Conservation (phyloP, 177 flowering plant species). For the Vitis hybrid region DNA sequence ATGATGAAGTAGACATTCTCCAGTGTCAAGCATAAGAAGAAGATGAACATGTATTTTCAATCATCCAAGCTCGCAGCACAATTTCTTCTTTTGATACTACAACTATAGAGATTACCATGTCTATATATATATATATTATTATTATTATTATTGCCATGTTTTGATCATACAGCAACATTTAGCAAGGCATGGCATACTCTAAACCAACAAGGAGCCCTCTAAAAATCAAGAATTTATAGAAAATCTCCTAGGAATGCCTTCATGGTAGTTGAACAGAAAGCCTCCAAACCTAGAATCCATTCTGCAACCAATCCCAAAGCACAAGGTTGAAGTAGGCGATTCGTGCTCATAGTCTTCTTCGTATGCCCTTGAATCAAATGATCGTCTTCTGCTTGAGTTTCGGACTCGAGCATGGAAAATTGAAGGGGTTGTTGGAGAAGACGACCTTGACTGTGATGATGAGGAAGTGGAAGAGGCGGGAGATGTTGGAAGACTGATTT, state of each 20-base stretch:
- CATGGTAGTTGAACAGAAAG: conserved; percentile 10
- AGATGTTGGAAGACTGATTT: neutral
- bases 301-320: conserved; percentile 6
- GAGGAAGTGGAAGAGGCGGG: conserved; percentile 15
- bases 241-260: conserved; percentile 19
- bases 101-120: too few relatives aligned
- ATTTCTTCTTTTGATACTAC: too few relatives aligned
- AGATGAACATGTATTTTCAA: too few relatives aligned
- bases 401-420: conserved; percentile 3
- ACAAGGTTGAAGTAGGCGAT: conserved; percentile 16
- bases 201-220: conserved; percentile 2
- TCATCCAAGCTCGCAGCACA: too few relatives aligned
- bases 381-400: neutral
- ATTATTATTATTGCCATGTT: too few relatives aligned
- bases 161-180: too few relatives aligned
- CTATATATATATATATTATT: too few relatives aligned
- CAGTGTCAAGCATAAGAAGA: too few relatives aligned
- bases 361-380: conserved; percentile 9
- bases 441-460: conserved; percentile 11
- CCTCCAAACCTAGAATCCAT: conserved; percentile 12
- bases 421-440: conserved; percentile 11
- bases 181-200: too few relatives aligned
- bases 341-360: conserved; percentile 5
- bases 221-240: neutral
- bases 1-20: too few relatives aligned